Base-by-base conservation (phyloP, 75 land plant species). In the Picea glauca region DNA sequence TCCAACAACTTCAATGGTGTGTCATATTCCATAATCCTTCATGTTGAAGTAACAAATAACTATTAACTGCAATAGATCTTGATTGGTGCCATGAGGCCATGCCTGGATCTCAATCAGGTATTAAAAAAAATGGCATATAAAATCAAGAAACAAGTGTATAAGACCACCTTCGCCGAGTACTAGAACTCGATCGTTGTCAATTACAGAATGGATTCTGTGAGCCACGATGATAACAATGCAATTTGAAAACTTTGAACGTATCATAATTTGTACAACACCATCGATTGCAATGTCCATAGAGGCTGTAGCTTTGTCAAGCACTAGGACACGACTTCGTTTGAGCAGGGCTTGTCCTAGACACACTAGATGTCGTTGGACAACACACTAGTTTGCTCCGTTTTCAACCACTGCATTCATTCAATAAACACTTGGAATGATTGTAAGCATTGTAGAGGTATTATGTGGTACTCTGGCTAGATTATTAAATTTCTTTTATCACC, bases 351-450 rank as follows among this genome's bases (percentile, higher is more conserved):
- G 26, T 35, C 94, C 96, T 3, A 94, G 77, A 80, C 92, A 94
- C 21, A 94, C 87, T 17, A 94, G 87, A 61, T 94, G 96, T 85
- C 94, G 81, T 78, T 94, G 94, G 62, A 92, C 96, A 11, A 91
- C 89, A 70, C 96, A 91, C 96, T 94, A 94, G 64, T 94, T 94
- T 65, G 88, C 94, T 58, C 96, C 96, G 80, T 88, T 87, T 81
- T 94, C 94, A 9, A 83, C 85, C 30, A 94, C 96, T 91, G 91
- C 26, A 26, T 26, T 26, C 81, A 67, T 35, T 35, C 38, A 35
- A 40, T 40, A 40, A 40, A 35, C 20, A 32, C n/a, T 40, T 15
- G n/a, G 21, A n/a, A 59, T 18, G 35, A 12, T 20, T n/a, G 77
- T 73, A 68, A 38, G 77, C 3, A 76, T 58, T 21, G 62, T 17